These are phyloP conservation scores for Solanum lycopersicoides DNA, from an alignment of 257 asterid genomes.

Conservation along the genomic window DNA sequence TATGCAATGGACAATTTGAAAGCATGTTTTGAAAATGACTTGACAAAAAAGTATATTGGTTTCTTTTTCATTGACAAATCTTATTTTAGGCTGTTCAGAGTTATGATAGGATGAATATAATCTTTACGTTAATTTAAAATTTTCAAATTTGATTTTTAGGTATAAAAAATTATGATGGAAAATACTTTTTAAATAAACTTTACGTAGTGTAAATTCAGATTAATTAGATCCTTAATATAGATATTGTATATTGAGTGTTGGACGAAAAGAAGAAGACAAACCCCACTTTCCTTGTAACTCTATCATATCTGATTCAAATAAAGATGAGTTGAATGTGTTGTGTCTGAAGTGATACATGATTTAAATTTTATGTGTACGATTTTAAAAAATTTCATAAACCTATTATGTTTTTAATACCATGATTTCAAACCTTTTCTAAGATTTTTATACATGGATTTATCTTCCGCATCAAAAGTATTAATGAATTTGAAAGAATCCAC, in stretches of 20 bases:
- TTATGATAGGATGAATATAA: background rate
- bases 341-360: background rate
- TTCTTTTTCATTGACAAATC: background rate
- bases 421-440: background rate
- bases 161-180: background rate
- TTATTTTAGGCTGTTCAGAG: accelerated
- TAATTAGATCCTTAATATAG: background rate
- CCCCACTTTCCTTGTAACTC: background rate
- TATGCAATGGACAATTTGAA: background rate
- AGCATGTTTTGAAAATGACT: background rate
- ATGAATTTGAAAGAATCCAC: background rate
- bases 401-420: background rate
- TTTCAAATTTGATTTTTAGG: background rate
- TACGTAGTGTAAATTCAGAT: background rate
- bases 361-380: background rate
- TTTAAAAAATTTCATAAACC: accelerated
- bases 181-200: accelerated
- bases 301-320: background rate
- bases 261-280: background rate
- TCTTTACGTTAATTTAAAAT: background rate
- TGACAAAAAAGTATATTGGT: background rate
- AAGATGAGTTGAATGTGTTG: background rate
- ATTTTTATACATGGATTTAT: background rate
- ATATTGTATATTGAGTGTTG: background rate
- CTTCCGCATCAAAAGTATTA: background rate